Evolutionary conservation across 164 flowering plant species (phyloP).

Genomic region (Warburgia ugandensis): DNA sequence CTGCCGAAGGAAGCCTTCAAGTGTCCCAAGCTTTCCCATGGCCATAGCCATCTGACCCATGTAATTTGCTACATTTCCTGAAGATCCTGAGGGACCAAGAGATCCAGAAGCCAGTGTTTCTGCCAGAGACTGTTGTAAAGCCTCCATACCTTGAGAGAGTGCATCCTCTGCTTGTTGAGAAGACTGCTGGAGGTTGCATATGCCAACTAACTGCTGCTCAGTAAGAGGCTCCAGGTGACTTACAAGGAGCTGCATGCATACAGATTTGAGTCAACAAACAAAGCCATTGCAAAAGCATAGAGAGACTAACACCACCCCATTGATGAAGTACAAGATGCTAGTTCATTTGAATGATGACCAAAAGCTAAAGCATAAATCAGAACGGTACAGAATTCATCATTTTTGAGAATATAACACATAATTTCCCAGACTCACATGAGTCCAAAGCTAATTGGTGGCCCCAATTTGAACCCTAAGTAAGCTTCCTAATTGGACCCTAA

Average conservation of each 20-base stretch:
- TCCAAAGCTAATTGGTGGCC: too few species aligned
- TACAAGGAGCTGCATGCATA: slow-evolving; percentile 52
- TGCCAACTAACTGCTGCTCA: slow-evolving; percentile 76
- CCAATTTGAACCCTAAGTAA: too few species aligned
- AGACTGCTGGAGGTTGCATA: slow-evolving; percentile 82
- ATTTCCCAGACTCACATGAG: too few species aligned
- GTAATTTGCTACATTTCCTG: slow-evolving; percentile 66
- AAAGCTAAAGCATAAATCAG: too few species aligned
- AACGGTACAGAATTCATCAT: too few species aligned
- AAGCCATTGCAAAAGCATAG: too few species aligned
- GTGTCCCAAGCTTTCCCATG: slow-evolving; percentile 76
- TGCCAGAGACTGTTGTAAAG: slow-evolving; percentile 72
- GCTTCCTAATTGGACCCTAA: too few species aligned
- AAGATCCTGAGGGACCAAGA: slow-evolving; percentile 44
- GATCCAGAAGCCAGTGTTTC: slow-evolving; percentile 62
- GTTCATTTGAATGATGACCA: too few species aligned
- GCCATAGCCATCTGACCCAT: slow-evolving; percentile 96
- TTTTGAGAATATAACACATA: too few species aligned
- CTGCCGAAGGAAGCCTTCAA: slow-evolving; percentile 81
- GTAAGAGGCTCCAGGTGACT: slow-evolving; percentile 79
- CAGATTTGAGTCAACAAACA: too few species aligned
- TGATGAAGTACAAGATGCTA: too few species aligned
- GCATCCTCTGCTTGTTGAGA: slow-evolving; percentile 94
- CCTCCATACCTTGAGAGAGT: slow-evolving; percentile 92
- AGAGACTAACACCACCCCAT: too few species aligned